A percentile compares a stretch with the other conserved stretches of the same genome.
Evolutionary conservation across 2,329 filamentous ascomycete species (phyloP).

Genomic region (Arthrinium phaeospermum): DNA sequence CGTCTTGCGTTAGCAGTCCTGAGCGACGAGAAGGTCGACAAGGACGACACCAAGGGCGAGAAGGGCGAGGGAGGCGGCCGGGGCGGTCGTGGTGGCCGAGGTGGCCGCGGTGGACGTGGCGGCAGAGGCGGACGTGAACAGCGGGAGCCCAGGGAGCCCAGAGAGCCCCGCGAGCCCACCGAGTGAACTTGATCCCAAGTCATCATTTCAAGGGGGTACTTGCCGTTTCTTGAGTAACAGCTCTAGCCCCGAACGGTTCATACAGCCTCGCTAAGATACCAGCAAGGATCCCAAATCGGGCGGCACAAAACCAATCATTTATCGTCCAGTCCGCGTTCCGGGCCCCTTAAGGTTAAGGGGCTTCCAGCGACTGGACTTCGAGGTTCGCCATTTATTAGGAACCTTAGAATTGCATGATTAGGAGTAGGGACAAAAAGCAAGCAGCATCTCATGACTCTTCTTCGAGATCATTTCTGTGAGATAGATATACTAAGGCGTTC

Average conservation of each 20-base stretch:
- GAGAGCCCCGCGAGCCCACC: conserved; percentile 53
- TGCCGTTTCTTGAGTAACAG: neutral
- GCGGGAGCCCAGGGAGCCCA: conserved; percentile 55
- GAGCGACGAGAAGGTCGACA: conserved; percentile 52
- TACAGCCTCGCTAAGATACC: neutral
- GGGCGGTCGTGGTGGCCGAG: conserved; percentile 49
- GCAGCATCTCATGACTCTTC: conserved; percentile 21
- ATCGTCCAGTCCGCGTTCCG: conserved; percentile 8
- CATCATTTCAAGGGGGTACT: conserved; percentile 15
- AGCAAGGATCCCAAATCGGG: conserved; percentile 5
- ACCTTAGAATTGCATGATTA: conserved; percentile 9
- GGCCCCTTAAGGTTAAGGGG: neutral
- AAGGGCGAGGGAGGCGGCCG: conserved; percentile 42
- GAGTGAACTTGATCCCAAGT: conserved; percentile 35
- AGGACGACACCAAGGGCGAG: conserved; percentile 44
- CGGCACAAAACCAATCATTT: neutral
- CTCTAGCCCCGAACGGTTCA: neutral
- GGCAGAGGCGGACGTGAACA: conserved; percentile 52
- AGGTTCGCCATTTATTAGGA: conserved; percentile 1
- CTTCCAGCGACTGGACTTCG: conserved; percentile 12
- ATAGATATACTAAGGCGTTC: conserved; percentile 21
- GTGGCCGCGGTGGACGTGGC: conserved; percentile 43
- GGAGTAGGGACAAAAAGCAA: conserved; percentile 21
- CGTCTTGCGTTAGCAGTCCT: conserved; percentile 83
- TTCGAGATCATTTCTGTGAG: conserved; percentile 18